Evolutionary conservation across 768 basidiomycete species (phyloP).

Genomic region (Suillus placidus): DNA sequence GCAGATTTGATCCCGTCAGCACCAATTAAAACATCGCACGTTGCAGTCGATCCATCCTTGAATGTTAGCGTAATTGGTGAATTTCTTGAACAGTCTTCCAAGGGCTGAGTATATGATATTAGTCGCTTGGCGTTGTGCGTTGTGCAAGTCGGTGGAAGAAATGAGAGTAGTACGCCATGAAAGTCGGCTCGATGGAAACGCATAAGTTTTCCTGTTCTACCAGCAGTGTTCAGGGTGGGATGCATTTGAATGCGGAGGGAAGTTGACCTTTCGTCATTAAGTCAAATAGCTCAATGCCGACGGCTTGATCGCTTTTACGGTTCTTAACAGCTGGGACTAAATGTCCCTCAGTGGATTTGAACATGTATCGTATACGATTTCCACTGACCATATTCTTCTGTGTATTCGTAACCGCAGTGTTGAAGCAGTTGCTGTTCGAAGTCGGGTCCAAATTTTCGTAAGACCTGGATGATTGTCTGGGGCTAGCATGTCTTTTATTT

Average conservation of each 20-base stretch:
- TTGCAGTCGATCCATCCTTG: slow-evolving; percentile 59
- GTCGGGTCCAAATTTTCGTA: slow-evolving; percentile 22
- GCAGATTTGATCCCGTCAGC: slow-evolving; percentile 68
- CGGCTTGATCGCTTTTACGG: slow-evolving; percentile 61
- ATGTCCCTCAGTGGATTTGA: slow-evolving; percentile 3
- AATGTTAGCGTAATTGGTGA: slow-evolving; percentile 52
- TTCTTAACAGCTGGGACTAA: slow-evolving; percentile 56
- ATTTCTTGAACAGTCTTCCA: slow-evolving; percentile 23
- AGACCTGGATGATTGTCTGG: slow-evolving; percentile 18
- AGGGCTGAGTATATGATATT: slow-evolving; percentile 51
- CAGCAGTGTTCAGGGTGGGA: slow-evolving; percentile 3
- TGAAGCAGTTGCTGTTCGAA: slow-evolving; percentile 22
- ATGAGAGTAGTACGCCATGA: slow-evolving; percentile 56
- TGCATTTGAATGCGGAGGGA: not conserved
- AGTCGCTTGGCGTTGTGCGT: slow-evolving; percentile 62
- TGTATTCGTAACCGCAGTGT: slow-evolving; percentile 22
- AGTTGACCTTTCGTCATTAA: slow-evolving; percentile 58
- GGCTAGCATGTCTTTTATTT: not conserved
- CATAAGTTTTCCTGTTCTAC: slow-evolving; percentile 46
- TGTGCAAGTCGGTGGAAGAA: slow-evolving; percentile 48
- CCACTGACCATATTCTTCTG: slow-evolving; percentile 26
- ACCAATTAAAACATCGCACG: slow-evolving; percentile 68
- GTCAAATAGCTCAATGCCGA: slow-evolving; percentile 57
- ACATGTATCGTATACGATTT: not conserved
- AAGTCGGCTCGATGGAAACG: slow-evolving; percentile 70